These are phyloP conservation scores for Chaetoceros tenuissimus DNA, from an alignment of 108 stramenopile species.

Conservation along the genomic window DNA sequence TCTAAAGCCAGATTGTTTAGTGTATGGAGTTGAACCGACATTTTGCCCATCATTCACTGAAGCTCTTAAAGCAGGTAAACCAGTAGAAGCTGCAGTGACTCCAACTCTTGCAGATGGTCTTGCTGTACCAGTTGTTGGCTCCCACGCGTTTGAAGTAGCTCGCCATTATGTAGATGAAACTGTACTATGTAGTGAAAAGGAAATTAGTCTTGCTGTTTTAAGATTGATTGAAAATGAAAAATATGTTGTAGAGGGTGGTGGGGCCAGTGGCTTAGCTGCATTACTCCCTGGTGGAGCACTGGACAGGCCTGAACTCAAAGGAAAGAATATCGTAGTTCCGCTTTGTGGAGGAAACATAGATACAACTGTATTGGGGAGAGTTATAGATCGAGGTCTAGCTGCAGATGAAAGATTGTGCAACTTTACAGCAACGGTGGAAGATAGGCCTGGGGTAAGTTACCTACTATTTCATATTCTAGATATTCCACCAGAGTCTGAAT, in stretches of 20 bases:
- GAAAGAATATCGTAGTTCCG: conserved; percentile 91
- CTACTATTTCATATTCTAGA: too few relatives aligned
- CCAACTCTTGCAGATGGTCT: conserved; percentile 94
- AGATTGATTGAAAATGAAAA: conserved; percentile 94
- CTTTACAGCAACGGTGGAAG: conserved; percentile 89
- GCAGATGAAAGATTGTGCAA: conserved; percentile 87
- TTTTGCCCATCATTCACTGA: conserved; percentile 87
- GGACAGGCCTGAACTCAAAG: conserved; percentile 73
- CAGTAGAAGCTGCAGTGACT: conserved; percentile 46
- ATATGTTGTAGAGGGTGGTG: conserved; percentile 89
- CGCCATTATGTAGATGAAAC: conserved; percentile 87
- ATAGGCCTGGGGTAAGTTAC: conserved; percentile 88
- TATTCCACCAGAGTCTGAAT: too few relatives aligned
- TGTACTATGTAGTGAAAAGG: conserved; percentile 66
- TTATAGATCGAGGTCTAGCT: conserved; percentile 91
- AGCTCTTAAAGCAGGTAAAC: conserved; percentile 73
- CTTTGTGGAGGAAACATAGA: conserved; percentile 98
- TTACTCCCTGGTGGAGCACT: conserved; percentile 83
- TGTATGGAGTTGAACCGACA: conserved; percentile 89
- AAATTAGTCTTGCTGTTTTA: conserved; percentile 87
- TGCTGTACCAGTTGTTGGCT: conserved; percentile 88
- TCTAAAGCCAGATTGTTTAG: conserved; percentile 75
- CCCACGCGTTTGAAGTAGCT: conserved; percentile 87
- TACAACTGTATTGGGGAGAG: conserved; percentile 85
- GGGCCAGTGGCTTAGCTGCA: conserved; percentile 87